phyloP scores from a whole-genome alignment of 768 basidiomycete species.

The Calvatia gigantea region DNA sequence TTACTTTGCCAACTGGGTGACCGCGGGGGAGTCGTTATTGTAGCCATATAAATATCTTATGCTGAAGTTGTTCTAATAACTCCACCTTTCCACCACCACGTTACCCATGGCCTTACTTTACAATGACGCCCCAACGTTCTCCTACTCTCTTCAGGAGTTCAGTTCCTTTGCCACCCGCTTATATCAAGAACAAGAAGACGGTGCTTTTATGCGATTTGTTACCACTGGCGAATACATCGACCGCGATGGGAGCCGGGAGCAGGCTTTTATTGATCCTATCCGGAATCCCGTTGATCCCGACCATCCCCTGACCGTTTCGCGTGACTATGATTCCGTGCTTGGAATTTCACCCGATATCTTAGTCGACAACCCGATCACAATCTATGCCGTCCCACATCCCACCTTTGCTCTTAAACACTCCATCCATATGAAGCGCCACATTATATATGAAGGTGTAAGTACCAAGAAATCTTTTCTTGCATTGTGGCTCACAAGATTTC shows the following conservation, averaged over 20 bases:
- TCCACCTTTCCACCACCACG: background rate
- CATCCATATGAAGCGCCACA: background rate
- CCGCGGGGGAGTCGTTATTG: background rate
- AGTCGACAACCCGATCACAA: conserved; percentile 1
- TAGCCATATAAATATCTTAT: background rate
- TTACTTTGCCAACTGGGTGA: background rate
- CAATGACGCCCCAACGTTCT: background rate
- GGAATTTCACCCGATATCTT: conserved; percentile 14
- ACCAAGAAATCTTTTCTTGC: too few relatives aligned
- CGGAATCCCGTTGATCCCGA: background rate
- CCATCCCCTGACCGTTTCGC: background rate
- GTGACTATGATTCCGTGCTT: conserved; percentile 20
- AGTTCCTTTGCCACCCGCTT: background rate
- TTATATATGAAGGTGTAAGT: background rate
- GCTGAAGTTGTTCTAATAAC: background rate
- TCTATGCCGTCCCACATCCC: background rate
- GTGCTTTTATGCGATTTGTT: background rate
- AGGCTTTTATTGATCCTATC: background rate
- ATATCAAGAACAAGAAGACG: background rate
- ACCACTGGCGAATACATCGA: background rate
- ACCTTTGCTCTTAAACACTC: background rate
- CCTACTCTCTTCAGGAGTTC: background rate
- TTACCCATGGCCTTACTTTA: background rate
- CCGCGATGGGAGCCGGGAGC: background rate
- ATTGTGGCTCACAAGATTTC: background rate